Evolutionary conservation across 2,329 filamentous ascomycete genomes (phyloP), one percentile per base, ranked within the genome.

Genomic region (Graphium sp.): DNA sequence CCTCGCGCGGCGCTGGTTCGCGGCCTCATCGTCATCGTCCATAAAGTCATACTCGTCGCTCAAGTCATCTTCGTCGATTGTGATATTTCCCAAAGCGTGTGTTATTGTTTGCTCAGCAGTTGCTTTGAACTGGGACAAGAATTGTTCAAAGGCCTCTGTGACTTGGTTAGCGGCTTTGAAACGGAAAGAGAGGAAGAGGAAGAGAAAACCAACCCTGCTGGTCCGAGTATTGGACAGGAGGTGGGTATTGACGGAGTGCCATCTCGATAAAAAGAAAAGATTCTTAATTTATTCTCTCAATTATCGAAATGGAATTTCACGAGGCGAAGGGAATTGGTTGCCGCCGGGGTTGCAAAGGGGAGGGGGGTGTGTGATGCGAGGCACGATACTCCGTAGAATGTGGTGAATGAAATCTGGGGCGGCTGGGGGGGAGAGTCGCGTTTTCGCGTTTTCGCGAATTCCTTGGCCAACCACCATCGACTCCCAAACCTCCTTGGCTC

Each of bases 1-100:
- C 41, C 54, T 55, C 37, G 47, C 56, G 38, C 57, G 58, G 14
- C 59, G 62, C 35, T 49, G 56, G 34, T 60, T 57, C 22, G 59
- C 57, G 12, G 60, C 60, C 30, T 71, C 69, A 36, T 81, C 75
- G 35, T 73, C 68, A 41, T 85, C 78, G 47, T 92, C 82, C 73
- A 92, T 83, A 46, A 91, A 81, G 44, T 94, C 84, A 49, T 93
- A 82, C 43, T 93, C 83, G 44, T 93, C 85, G 52, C 77, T 84
- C 23, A 81, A 65, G 41, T 78, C 79, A 53, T 91, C 78, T 45
- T 83, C 85, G 49, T 84, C 78, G 38, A 98, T 79, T 45, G 79
- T 79, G 43, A 98, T 72, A 39, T 77, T 74, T 41, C 82, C 74
- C 26, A 98, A 66, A 24, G 84, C 84, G 48, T 85, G 76, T 22